Conservation (phyloP, 345 rosid genomes). For the Arabidopsis suecica region DNA sequence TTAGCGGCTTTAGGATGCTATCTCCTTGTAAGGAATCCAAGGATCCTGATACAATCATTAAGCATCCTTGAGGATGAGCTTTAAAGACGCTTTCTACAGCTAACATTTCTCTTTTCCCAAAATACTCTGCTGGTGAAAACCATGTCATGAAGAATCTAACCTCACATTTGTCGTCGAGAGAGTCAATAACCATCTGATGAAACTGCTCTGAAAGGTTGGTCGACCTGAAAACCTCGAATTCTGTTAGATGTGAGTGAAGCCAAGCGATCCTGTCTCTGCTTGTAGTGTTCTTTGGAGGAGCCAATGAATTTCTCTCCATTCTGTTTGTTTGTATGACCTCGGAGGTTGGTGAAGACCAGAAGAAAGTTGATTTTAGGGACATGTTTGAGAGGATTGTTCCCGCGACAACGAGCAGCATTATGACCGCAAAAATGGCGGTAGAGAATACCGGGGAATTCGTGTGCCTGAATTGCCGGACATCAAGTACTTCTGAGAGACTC, state of each 20-base stretch:
- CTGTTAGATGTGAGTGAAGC: slow-evolving; percentile 53
- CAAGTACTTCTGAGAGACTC: slow-evolving; percentile 22
- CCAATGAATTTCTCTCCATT: slow-evolving; percentile 46
- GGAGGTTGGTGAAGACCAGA: slow-evolving; percentile 14
- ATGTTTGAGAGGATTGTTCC: slow-evolving; percentile 44
- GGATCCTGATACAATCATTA: slow-evolving; percentile 69
- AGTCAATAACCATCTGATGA: slow-evolving; percentile 55
- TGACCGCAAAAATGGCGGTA: slow-evolving; percentile 41
- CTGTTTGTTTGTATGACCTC: slow-evolving; percentile 38
- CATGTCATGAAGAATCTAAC: slow-evolving; percentile 82
- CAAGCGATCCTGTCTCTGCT: slow-evolving; percentile 56
- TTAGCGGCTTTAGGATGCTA: slow-evolving; percentile 59
- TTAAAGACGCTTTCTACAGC: slow-evolving; percentile 69
- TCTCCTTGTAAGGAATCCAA: slow-evolving; percentile 64
- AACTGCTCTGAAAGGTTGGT: slow-evolving; percentile 53
- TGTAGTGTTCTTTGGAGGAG: slow-evolving; percentile 55
- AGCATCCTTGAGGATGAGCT: slow-evolving; percentile 65
- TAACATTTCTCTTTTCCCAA: slow-evolving; percentile 61
- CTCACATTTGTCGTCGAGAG: slow-evolving; percentile 58
- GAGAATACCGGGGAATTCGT: slow-evolving; percentile 43
- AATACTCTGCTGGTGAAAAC: slow-evolving; percentile 64
- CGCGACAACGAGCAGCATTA: slow-evolving; percentile 49
- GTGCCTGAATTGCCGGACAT: slow-evolving; percentile 29
- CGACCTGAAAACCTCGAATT: slow-evolving; percentile 60
- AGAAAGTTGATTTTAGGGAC: slow-evolving; percentile 32